Evolutionary conservation across 2,329 filamentous ascomycete genomes (phyloP).

Genomic region (Aspergillus sp.): DNA sequence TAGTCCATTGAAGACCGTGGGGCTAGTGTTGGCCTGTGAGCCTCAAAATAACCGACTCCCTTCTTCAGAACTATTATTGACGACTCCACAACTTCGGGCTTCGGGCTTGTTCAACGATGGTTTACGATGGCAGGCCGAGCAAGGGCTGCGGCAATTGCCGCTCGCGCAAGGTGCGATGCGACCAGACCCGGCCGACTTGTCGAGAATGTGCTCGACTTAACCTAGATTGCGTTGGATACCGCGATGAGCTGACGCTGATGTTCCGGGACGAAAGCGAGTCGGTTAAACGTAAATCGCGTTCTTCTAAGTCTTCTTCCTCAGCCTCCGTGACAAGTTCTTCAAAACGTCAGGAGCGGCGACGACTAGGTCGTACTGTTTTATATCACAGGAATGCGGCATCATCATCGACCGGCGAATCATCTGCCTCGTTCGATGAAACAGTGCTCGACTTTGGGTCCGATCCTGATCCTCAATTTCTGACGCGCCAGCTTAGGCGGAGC

Average conservation of each 20-base stretch:
- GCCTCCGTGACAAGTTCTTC: background rate
- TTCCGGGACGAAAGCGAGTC: background rate
- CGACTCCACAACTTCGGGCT: background rate
- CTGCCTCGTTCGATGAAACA: background rate
- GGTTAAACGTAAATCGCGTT: background rate
- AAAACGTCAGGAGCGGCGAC: too few relatives aligned
- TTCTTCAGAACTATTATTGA: background rate
- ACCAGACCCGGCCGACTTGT: background rate
- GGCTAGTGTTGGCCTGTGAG: too few relatives aligned
- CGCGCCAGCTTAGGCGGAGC: background rate
- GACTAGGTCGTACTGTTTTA: background rate
- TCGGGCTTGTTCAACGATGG: background rate
- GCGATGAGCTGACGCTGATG: background rate
- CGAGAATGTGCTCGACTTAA: background rate
- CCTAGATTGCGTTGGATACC: background rate
- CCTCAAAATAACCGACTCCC: too few relatives aligned
- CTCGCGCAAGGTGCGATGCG: background rate
- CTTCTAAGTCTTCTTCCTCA: background rate
- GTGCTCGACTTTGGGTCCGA: background rate
- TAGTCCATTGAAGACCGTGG: too few relatives aligned
- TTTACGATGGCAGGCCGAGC: background rate
- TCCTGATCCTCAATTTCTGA: background rate
- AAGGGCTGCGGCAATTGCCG: background rate
- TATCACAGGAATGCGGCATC: background rate
- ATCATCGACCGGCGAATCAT: background rate